These are phyloP conservation scores for Pseudogymnoascus sp. DNA, from an alignment of 2,329 filamentous ascomycete genomes.

Conservation along the genomic window DNA sequence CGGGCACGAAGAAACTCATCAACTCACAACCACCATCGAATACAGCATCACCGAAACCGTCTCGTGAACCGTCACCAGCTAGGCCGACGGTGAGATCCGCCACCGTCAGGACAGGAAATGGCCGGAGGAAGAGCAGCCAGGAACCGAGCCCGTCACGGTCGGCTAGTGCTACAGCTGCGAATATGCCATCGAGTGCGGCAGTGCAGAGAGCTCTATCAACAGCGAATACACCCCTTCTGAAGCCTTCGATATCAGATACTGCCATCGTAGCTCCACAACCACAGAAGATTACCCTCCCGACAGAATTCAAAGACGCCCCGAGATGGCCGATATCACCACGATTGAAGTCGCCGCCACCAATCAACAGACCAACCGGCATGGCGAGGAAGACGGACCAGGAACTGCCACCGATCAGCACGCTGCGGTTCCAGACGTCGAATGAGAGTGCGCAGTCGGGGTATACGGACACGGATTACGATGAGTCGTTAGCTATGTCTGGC, in stretches of 20 bases:
- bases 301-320: conserved; percentile 50
- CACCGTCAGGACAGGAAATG: conserved; percentile 46
- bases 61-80: conserved; percentile 41
- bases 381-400: conserved; percentile 45
- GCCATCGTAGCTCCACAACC: conserved; percentile 55
- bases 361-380: conserved; percentile 40
- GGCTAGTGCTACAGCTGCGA: conserved; percentile 37
- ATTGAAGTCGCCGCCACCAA: conserved; percentile 68
- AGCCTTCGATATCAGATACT: conserved; percentile 53
- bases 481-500: conserved; percentile 34
- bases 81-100: conserved; percentile 24
- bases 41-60: conserved; percentile 38
- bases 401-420: conserved; percentile 45
- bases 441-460: conserved; percentile 17
- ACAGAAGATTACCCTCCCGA: conserved; percentile 49
- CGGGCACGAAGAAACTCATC: conserved; percentile 22
- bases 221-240: conserved; percentile 58
- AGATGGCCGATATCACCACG: conserved; percentile 74
- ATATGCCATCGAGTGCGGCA: conserved; percentile 54
- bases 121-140: conserved; percentile 51
- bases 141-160: conserved; percentile 57
- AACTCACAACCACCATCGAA: conserved; percentile 29
- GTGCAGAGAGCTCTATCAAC: conserved; percentile 63
- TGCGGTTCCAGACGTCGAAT: conserved; percentile 37
- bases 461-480: conserved; percentile 22